phyloP scores from a whole-genome alignment of 2,329 filamentous ascomycete species.

The Hypomyces perniciosus region DNA sequence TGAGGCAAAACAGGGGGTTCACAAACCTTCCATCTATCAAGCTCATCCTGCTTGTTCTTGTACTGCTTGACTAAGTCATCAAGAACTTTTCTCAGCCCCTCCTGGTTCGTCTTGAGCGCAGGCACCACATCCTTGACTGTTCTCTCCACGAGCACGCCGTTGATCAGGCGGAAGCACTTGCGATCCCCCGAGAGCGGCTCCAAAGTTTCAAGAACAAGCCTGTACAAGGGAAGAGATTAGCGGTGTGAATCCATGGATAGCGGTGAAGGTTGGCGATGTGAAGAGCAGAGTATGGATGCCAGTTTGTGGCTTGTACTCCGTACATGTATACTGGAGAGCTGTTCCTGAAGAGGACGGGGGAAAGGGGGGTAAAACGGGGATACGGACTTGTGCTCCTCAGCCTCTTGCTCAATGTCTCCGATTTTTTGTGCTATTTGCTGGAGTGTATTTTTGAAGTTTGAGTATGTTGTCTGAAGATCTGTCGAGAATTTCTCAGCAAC shows the following conservation, averaged over 20 bases:
- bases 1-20: neutral
- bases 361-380: neutral
- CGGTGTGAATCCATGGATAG: conserved; percentile 20
- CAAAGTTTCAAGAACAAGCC: conserved; percentile 89
- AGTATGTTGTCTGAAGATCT: conserved; percentile 79
- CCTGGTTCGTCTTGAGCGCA: conserved; percentile 85
- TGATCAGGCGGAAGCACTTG: conserved; percentile 98
- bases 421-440: conserved; percentile 95
- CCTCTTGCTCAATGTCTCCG: conserved; percentile 93
- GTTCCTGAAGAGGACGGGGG: neutral
- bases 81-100: conserved; percentile 87
- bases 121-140: conserved; percentile 91
- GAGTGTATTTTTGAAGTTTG: conserved; percentile 69
- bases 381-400: conserved; percentile 93
- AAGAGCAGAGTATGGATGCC: neutral
- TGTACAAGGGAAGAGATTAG: conserved; percentile 33
- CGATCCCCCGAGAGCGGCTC: conserved; percentile 75
- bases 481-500: conserved; percentile 6
- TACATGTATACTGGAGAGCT: too few species aligned
- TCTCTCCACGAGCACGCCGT: conserved; percentile 89
- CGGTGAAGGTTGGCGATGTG: conserved; percentile 29
- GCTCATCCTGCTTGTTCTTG: conserved; percentile 86
- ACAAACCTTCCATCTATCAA: conserved; percentile 96
- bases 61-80: conserved; percentile 96
- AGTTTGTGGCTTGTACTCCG: neutral